Evolutionary conservation across 495 filamentous ascomycete genomes (phyloP).

Genomic region (Trichoderma gamsii): DNA sequence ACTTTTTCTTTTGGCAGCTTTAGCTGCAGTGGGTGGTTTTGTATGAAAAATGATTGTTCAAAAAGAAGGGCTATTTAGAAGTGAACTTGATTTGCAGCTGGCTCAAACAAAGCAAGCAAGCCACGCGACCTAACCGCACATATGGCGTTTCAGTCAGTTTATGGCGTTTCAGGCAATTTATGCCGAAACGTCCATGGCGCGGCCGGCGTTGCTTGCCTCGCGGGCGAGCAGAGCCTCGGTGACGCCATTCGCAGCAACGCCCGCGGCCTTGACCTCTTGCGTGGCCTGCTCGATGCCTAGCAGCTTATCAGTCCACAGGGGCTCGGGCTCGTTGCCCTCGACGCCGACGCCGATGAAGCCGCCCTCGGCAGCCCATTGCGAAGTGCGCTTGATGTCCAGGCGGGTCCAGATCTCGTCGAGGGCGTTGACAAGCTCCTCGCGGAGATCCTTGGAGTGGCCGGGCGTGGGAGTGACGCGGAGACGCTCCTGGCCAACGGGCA

Average conservation of each 20-base stretch:
- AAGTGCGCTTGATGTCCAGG: conserved; percentile 83
- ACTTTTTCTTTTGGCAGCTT: background rate
- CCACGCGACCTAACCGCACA: background rate
- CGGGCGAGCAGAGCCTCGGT: conserved; percentile 37
- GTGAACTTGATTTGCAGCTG: conserved; percentile 5
- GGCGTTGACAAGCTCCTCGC: conserved; percentile 77
- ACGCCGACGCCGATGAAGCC: conserved; percentile 92
- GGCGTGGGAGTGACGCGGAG: conserved; percentile 94
- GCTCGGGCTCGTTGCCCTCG: conserved; percentile 44
- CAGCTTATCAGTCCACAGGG: conserved; percentile 85
- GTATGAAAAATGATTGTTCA: background rate
- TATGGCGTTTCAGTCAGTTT: no score
- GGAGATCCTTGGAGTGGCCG: conserved; percentile 75
- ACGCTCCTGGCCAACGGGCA: conserved; percentile 91
- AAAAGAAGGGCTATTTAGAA: background rate
- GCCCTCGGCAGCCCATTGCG: conserved; percentile 82
- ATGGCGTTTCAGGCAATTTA: conserved; percentile 6
- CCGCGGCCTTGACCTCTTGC: conserved; percentile 44
- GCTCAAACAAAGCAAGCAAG: background rate
- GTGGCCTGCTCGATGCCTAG: conserved; percentile 59
- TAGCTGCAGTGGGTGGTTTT: background rate
- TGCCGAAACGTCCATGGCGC: conserved; percentile 17
- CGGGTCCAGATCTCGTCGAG: conserved; percentile 81
- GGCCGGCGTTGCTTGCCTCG: conserved; percentile 19
- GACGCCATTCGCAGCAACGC: conserved; percentile 18